Evolutionary conservation across 1,284 basidiomycete genomes (phyloP), one percentile per base, ranked within the genome.

Genomic region (Porodaedalea pini): DNA sequence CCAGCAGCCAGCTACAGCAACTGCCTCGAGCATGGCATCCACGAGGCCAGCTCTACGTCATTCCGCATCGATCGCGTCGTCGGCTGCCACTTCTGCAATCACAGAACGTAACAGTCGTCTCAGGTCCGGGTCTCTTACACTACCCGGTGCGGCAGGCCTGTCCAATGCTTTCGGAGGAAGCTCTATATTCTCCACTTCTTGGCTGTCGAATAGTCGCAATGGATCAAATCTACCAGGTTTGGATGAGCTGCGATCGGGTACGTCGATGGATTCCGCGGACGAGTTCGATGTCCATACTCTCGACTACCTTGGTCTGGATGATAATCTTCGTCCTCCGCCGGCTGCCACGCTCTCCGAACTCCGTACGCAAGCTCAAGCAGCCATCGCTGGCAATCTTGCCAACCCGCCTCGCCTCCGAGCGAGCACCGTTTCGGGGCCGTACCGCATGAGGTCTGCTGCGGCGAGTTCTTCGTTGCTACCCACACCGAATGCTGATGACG

Each of bases 231-330:
- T 86, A 63, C 77, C 85, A 39, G 77, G 83, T 62, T 73, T 91
- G 63, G 89, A 92, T 59, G 90, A 92, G 70, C 70, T 90, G 65
- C 84, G 88, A 63, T 90, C 88, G 41, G 85, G 88, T 51, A 83
- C 84, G 49, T 90, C 88, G 29, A 82, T 82, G 61, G 88, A 90
- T 66, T 87, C 87, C n/a, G 79, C 80, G 19, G 93, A 95, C 61
- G 90, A 94, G 57, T 91, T 92, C 70, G 90, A 94, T 68, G 90
- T 94, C 51, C 90, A 93, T 67, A 97, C 94, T 25, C 81, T 98
- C 62, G 94, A 95, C 71, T 97, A 97, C 70, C 88, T 98, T 53
- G 94, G 94, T 45, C 79, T 98, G 64, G 94, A 94, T 65, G 90
- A 92, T 61, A 75, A 73, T 57, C 78, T 79, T 63, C 79, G 81